Percentiles rank a stretch among this genome's conserved stretches.
Evolutionary conservation across 768 basidiomycete genomes (phyloP).

Genomic region (Mycena leptocephala): DNA sequence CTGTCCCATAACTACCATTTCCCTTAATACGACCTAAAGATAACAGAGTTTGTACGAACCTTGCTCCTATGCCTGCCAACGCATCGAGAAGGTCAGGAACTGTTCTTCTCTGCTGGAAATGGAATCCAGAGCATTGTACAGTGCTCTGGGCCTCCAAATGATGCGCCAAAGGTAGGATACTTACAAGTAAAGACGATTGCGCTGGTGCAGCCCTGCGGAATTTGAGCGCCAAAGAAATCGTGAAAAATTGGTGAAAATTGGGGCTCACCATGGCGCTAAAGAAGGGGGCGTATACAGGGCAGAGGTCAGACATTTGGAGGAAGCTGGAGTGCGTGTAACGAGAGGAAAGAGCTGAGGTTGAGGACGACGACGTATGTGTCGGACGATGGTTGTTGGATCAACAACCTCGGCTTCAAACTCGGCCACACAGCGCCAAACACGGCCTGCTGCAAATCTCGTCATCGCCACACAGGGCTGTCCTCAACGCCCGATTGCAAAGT

Average conservation of each 20-base stretch:
- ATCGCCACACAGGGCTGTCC: too few relatives aligned
- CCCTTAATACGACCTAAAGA: slow-evolving; percentile 24
- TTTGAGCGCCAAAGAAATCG: slow-evolving; percentile 2
- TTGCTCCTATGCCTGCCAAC: slow-evolving; percentile 84
- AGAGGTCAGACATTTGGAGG: slow-evolving; percentile 69
- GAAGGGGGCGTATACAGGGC: slow-evolving; percentile 97
- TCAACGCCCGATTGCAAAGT: not conserved
- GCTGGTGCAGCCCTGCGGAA: slow-evolving; percentile 89
- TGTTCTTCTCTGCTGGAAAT: not conserved
- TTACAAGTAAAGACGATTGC: slow-evolving; percentile 98
- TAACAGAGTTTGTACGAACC: slow-evolving; percentile 60
- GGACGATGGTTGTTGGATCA: not conserved
- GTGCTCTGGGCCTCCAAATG: not conserved
- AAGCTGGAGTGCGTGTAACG: not conserved
- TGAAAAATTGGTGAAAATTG: not conserved
- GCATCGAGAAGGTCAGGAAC: slow-evolving; percentile 16
- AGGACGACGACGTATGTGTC: not conserved
- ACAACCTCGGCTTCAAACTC: not conserved
- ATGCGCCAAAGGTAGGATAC: slow-evolving; percentile 47
- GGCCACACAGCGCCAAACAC: not conserved
- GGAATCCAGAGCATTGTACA: not conserved
- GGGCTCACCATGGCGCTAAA: slow-evolving; percentile 93
- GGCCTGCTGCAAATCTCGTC: too few relatives aligned
- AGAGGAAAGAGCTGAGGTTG: not conserved
- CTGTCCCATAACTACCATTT: slow-evolving; percentile 90